Evolutionary conservation across 1,284 basidiomycete species (phyloP).

Genomic region (Microbotryum lychnidis-dioicae): DNA sequence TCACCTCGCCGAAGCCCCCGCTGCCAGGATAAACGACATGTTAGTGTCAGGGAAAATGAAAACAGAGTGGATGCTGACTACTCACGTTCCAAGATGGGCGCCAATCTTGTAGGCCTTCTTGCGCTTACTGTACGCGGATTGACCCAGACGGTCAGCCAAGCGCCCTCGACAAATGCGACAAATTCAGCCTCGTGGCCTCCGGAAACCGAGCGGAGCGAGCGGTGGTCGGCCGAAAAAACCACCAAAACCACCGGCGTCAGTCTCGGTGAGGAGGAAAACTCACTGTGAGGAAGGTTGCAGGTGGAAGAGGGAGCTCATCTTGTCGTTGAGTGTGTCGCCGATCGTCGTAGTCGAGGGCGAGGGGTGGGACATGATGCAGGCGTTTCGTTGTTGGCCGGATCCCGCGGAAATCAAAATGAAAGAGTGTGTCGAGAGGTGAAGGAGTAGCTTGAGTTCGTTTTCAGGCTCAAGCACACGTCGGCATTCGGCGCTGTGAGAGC

Average conservation of each 20-base stretch:
- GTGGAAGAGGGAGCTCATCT: neutral
- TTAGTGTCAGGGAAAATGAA: neutral
- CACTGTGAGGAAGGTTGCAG: neutral
- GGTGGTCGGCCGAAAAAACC: too few species aligned
- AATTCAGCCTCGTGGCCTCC: neutral
- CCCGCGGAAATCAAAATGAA: too few species aligned
- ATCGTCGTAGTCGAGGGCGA: too few species aligned
- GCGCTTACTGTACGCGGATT: neutral
- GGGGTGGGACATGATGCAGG: too few species aligned
- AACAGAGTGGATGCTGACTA: neutral
- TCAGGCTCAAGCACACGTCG: too few species aligned
- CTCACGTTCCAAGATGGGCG: neutral
- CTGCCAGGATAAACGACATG: conserved; percentile 2
- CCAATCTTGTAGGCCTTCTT: conserved; percentile 2
- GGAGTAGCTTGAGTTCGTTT: too few species aligned
- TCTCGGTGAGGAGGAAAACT: neutral
- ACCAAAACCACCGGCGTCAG: neutral
- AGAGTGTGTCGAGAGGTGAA: too few species aligned
- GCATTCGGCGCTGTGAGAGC: too few species aligned
- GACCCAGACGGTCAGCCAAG: neutral
- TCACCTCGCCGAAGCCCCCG: conserved; percentile 16
- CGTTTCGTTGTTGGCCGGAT: too few species aligned
- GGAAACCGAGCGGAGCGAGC: too few species aligned
- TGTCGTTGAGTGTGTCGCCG: neutral
- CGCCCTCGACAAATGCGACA: neutral